Evolutionary conservation across 2,329 filamentous ascomycete species (phyloP).

Genomic region (Sporothrix curviconia): DNA sequence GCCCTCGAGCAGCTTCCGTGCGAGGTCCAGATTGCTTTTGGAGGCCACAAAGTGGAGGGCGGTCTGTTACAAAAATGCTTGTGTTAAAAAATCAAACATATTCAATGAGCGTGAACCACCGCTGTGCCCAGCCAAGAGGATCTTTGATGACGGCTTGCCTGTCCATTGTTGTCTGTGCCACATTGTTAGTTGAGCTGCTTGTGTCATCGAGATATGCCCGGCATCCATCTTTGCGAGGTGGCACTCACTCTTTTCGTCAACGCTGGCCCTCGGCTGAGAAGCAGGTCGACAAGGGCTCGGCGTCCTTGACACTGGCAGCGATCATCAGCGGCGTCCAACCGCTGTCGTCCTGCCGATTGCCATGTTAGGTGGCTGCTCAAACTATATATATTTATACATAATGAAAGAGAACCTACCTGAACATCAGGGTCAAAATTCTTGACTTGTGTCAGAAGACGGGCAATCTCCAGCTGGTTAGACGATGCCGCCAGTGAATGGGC

Average conservation of each 20-base stretch:
- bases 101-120: too few species aligned
- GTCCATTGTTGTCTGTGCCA: slow-evolving; percentile 42
- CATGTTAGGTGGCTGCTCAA: too few species aligned
- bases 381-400: background rate
- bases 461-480: slow-evolving; percentile 70
- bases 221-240: too few species aligned
- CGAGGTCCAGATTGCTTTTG: slow-evolving; percentile 79
- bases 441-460: slow-evolving; percentile 61
- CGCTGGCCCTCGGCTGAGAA: slow-evolving; percentile 65
- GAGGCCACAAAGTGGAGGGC: slow-evolving; percentile 87
- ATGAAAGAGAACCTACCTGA: slow-evolving; percentile 42
- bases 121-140: too few species aligned
- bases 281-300: slow-evolving; percentile 61
- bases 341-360: slow-evolving; percentile 56
- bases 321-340: slow-evolving; percentile 87
- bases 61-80: slow-evolving; percentile 49
- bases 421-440: slow-evolving; percentile 78
- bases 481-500: slow-evolving; percentile 88
- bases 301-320: slow-evolving; percentile 65
- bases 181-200: background rate
- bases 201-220: too few species aligned
- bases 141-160: too few species aligned
- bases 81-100: too few species aligned
- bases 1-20: slow-evolving; percentile 66
- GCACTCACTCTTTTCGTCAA: slow-evolving; percentile 64